Evolutionary conservation across 163 green algal species (phyloP), one percentile per base, ranked within the genome.

Genomic region (Scenedesmus sp.): DNA sequence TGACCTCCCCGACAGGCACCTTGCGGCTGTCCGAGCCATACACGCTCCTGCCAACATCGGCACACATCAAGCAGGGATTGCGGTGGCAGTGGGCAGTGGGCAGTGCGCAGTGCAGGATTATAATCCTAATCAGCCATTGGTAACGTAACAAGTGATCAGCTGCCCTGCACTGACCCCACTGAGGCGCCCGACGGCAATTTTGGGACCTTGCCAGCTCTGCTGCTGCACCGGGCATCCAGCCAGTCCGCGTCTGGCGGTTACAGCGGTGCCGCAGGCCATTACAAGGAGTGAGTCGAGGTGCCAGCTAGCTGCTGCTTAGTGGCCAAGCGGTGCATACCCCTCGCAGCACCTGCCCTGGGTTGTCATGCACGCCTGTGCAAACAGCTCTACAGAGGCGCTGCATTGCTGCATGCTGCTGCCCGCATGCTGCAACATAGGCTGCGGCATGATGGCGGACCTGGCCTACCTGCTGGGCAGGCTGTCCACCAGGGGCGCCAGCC

Each of bases 401-500:
- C n/a, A n/a, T n/a, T 42, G 49, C 37, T 20, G 24, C 40, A 16
- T 68, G 13, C 53, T 83, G 73, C 33, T 61, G 51, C 12, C 20
- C 59, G 9, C 3, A 4, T 46, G 56, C 44, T 30, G 87, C 44
- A 87, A 85, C 90, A 40, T 33, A 70, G 12, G 59, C 72, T 26
- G 42, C 18, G 26, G 9, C 51, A 61, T 16, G n/a, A n/a, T n/a
- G 20, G 20, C 72, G 16, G n/a, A n/a, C 49, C 9, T 24, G 7
- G 9, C 86, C 40, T 35, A 93, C 94, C 94, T 93, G 68, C 59
- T 92, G 83, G 92, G 94, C 13, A 98, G 91, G 24, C 92, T 91
- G 79, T 96, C 94, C 22, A 98, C 90, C 13, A 98, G 86, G 9
- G 97, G 97, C 0, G 95, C 92, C 22, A 99, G 93, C 10, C 97